Percentiles rank a stretch among this genome's conserved stretches.
phyloP scores from a whole-genome alignment of 225 moss, liverwort and hornwort genomes.

The Pseudisothecium myosuroides region DNA sequence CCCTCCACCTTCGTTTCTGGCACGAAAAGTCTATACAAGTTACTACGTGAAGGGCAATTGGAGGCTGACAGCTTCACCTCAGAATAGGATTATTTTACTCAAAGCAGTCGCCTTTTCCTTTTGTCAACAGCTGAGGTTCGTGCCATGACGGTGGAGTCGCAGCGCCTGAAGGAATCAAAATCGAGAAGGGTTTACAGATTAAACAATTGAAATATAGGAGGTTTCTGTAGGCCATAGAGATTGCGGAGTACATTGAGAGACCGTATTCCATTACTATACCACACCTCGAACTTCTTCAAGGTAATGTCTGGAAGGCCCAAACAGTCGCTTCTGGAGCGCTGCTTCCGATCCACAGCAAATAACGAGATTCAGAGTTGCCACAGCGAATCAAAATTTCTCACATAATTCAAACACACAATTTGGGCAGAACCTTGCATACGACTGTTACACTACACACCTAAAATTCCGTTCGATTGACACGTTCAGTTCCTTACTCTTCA shows the following conservation, averaged over 20 bases:
- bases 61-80: background rate
- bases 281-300: background rate
- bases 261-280: background rate
- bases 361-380: background rate
- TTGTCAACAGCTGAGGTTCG: background rate
- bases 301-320: background rate
- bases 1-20: background rate
- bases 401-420: background rate
- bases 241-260: too few relatives aligned
- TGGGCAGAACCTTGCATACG: too few relatives aligned
- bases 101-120: background rate
- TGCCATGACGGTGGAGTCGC: background rate
- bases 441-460: background rate
- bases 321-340: background rate
- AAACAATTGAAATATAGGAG: background rate
- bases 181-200: background rate
- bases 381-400: background rate
- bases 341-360: background rate
- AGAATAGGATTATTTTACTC: background rate
- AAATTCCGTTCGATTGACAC: background rate
- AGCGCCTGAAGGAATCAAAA: background rate
- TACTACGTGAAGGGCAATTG: background rate
- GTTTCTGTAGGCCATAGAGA: background rate
- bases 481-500: background rate
- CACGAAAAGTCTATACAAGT: background rate